Evolutionary conservation across 352 stramenopile species (phyloP), one percentile per base, ranked within the genome.

Genomic region (Saprolegnia parasitica): DNA sequence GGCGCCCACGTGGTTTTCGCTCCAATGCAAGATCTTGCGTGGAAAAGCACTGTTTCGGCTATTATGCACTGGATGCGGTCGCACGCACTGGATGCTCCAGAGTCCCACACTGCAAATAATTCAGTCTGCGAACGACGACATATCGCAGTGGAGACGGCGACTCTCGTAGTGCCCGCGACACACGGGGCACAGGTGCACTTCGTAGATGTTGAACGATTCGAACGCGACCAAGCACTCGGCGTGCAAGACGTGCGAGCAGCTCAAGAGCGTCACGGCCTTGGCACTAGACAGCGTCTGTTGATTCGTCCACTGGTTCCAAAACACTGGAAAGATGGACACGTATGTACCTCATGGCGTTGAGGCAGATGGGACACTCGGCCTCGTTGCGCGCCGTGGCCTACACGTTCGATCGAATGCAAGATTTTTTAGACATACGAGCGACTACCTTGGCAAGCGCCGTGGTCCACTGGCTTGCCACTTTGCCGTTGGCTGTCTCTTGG

Each of bases 121-220:
- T 35, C 29, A 35, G 29, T 35, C 29, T 35, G 49, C 45, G 16
- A 42, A 37, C 54, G 45, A 70, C 23, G 46, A 52, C 54, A 63
- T 68, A 47, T 68, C 62, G 3, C 4, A 42, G 16, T 56, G 20
- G 23, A 68, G 32, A 13, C 20, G 16, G 13, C 62, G 62, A 9
- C 42, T 35, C 4, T 60, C 57, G 39, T 77, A 77, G 15, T 76
- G 57, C 1, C 40, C 37, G 45, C 86, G 81, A 72, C 88, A 96
- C 15, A 96, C 79, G 6, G 87, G 86, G 56, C 86, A 96, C 5
- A 91, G 67, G 13, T 79, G 74, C 24, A 89, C 73, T 63, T 92
- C 85, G 74, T 93, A 93, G 72, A 94, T 91, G 74, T 88, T 93
- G 65, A 96, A 96, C 46, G 87, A 72, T 67, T 94, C 87, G 64